phyloP scores from a whole-genome alignment of 2,329 filamentous ascomycete genomes.

The Fusarium domesticum region DNA sequence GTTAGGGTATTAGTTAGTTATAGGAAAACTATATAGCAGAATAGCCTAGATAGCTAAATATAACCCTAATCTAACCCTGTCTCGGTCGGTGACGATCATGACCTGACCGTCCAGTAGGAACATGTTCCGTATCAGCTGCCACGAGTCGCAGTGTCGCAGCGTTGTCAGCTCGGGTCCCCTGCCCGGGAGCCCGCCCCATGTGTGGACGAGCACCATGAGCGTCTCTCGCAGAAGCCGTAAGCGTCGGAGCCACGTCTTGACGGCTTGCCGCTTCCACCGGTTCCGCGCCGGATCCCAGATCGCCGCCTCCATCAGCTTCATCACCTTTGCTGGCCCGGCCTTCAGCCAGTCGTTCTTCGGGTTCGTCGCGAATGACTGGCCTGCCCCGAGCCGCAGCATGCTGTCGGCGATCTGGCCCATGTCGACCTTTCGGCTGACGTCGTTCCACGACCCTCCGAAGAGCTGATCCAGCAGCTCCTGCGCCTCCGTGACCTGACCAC shows the following conservation, averaged over 20 bases:
- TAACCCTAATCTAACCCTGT: too few relatives aligned
- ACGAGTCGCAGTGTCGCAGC: slow-evolving; percentile 9
- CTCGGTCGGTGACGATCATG: slow-evolving; percentile 10
- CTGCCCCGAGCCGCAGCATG: background rate
- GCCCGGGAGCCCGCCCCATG: slow-evolving; percentile 8
- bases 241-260: background rate
- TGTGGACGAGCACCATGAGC: slow-evolving; percentile 2
- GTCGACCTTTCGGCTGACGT: slow-evolving; percentile 3
- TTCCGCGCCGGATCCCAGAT: too few relatives aligned
- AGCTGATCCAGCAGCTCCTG: slow-evolving; percentile 4
- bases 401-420: background rate
- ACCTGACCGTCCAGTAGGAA: slow-evolving; percentile 11
- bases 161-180: slow-evolving; percentile 10
- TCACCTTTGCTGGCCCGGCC: background rate
- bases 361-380: slow-evolving; percentile 11
- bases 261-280: background rate
- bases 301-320: background rate
- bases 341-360: slow-evolving; percentile 9
- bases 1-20: too few relatives aligned
- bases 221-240: too few relatives aligned
- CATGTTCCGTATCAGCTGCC: slow-evolving; percentile 7
- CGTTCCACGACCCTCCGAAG: slow-evolving; percentile 3
- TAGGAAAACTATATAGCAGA: too few relatives aligned
- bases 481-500: background rate
- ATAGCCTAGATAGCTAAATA: too few relatives aligned